These are phyloP conservation scores for Teratosphaeriaceae sp. DNA, from an alignment of 2,329 filamentous ascomycete species.

Conservation along the genomic window DNA sequence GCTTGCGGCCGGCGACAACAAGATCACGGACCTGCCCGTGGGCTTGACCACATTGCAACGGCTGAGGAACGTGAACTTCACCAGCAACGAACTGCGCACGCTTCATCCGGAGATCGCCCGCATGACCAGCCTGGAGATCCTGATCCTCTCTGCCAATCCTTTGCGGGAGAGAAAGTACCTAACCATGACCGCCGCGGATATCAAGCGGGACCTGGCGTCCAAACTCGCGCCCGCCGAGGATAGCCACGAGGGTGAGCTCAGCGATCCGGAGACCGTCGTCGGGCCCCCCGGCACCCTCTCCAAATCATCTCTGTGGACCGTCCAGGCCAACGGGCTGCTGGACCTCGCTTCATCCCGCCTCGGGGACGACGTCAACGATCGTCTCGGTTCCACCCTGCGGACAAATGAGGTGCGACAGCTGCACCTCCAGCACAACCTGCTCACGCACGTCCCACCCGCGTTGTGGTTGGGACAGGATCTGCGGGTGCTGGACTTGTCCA, in stretches of 20 bases:
- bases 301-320: slow-evolving; percentile 17
- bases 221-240: slow-evolving; percentile 57
- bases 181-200: slow-evolving; percentile 68
- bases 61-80: slow-evolving; percentile 73
- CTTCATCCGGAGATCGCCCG: slow-evolving; percentile 69
- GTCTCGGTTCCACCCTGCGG: slow-evolving; percentile 38
- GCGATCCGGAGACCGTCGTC: slow-evolving; percentile 19
- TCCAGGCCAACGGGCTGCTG: slow-evolving; percentile 31
- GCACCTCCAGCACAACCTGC: slow-evolving; percentile 69
- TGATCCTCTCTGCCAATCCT: slow-evolving; percentile 83
- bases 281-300: slow-evolving; percentile 9
- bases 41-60: slow-evolving; percentile 64
- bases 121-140: slow-evolving; percentile 70
- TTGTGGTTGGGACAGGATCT: slow-evolving; percentile 65
- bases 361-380: slow-evolving; percentile 32
- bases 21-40: slow-evolving; percentile 64
- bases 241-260: slow-evolving; percentile 30
- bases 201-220: slow-evolving; percentile 66
- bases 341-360: slow-evolving; percentile 35
- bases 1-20: slow-evolving; percentile 75
- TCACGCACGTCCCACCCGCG: slow-evolving; percentile 61
- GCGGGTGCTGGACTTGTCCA: slow-evolving; percentile 41
- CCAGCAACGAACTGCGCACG: slow-evolving; percentile 71
- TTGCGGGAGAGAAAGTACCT: slow-evolving; percentile 81
- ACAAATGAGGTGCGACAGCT: slow-evolving; percentile 48